Conservation (phyloP, 345 rosid genomes). For the Pistacia atlantica region DNA sequence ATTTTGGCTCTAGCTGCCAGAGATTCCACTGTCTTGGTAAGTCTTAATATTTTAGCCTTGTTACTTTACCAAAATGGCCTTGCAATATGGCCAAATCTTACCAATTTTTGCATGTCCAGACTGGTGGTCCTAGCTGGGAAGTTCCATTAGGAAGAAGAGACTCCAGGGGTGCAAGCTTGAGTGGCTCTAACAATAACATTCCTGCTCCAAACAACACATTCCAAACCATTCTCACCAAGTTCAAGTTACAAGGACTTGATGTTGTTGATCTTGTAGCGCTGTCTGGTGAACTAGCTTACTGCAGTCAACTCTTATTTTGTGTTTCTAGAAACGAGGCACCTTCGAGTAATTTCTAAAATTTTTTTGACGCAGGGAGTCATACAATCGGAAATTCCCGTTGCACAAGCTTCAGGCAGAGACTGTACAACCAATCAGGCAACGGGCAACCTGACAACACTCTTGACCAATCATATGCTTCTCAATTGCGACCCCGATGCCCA, state of each 20-base stretch:
- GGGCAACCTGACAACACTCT: conserved; percentile 78
- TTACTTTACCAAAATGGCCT: neutral
- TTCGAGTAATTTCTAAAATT: neutral
- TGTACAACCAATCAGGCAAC: conserved; percentile 81
- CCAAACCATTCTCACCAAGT: conserved; percentile 66
- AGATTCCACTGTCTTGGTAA: conserved; percentile 88
- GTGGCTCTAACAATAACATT: conserved; percentile 77
- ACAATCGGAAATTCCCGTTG: conserved; percentile 86
- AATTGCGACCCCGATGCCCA: conserved; percentile 54
- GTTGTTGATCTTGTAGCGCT: conserved; percentile 79
- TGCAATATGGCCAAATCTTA: neutral
- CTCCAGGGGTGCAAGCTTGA: conserved; percentile 67
- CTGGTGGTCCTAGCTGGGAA: conserved; percentile 88
- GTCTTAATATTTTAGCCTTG: conserved; percentile 10
- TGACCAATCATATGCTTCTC: conserved; percentile 59
- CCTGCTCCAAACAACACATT: conserved; percentile 76
- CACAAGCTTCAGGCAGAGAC: conserved; percentile 89
- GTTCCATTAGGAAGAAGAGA: conserved; percentile 93
- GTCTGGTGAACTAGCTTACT: conserved; percentile 53
- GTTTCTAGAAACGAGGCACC: neutral
- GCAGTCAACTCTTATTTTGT: neutral
- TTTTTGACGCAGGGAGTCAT: conserved; percentile 71
- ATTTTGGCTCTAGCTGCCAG: conserved; percentile 76
- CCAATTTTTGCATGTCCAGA: conserved; percentile 32
- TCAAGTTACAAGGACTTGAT: conserved; percentile 65